Conservation (phyloP, 2,329 filamentous ascomycete genomes). For the Nemania abortiva region DNA sequence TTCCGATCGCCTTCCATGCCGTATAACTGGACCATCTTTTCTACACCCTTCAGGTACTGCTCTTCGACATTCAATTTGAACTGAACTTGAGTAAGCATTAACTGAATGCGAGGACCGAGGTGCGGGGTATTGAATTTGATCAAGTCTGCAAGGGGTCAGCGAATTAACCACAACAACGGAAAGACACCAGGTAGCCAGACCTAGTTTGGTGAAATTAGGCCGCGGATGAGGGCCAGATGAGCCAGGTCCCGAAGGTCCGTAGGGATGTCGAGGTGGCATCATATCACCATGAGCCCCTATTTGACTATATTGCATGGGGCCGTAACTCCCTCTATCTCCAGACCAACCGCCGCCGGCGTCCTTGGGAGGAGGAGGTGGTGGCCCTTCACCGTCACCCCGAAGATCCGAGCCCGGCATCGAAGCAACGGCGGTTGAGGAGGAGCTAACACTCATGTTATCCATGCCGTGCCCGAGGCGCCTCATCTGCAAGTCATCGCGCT, state of each 20-base stretch:
- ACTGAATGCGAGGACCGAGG: constrained; percentile 95
- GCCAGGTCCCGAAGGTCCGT: constrained; percentile 77
- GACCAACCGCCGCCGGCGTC: constrained; percentile 62
- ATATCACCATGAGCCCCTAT: constrained; percentile 75
- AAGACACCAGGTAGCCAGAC: constrained; percentile 62
- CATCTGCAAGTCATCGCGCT: constrained; percentile 59
- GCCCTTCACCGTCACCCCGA: constrained; percentile 62
- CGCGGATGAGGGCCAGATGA: constrained; percentile 77
- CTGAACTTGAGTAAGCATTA: constrained; percentile 98
- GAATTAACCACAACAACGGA: not conserved
- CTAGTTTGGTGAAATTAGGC: constrained; percentile 95
- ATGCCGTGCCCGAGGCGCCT: constrained; percentile 70
- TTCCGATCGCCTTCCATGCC: constrained; percentile 97
- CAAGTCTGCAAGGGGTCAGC: constrained; percentile 71
- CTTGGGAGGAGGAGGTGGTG: constrained; percentile 80
- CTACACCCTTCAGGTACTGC: constrained; percentile 97
- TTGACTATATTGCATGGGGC: constrained; percentile 66
- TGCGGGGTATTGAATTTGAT: constrained; percentile 99
- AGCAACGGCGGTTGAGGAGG: constrained; percentile 56
- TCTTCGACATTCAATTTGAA: constrained; percentile 99
- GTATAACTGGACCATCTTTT: constrained; percentile 99
- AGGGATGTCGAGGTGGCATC: constrained; percentile 86
- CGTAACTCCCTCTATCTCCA: constrained; percentile 72
- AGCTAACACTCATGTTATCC: constrained; percentile 73
- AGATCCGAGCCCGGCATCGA: constrained; percentile 58